Evolutionary conservation across 768 basidiomycete genomes (phyloP).

Genomic region (Kondoa subrosea): DNA sequence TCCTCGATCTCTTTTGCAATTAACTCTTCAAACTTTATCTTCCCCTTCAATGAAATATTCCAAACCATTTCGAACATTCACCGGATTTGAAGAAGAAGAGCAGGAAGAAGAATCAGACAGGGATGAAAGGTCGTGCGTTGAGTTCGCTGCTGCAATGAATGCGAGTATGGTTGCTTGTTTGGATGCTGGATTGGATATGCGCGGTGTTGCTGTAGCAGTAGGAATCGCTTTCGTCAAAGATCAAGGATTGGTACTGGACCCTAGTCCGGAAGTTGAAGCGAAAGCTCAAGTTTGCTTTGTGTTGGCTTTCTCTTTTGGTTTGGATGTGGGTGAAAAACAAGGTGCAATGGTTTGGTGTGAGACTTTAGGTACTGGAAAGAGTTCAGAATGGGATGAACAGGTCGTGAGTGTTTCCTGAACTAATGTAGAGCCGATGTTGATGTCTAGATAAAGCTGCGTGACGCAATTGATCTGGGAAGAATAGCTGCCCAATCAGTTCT

Average conservation of each 20-base stretch:
- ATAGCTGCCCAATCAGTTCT: slow-evolving; percentile 11
- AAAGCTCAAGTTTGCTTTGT: slow-evolving; percentile 20
- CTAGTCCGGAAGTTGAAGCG: slow-evolving; percentile 29
- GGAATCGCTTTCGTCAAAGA: slow-evolving; percentile 19
- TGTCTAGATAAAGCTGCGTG: slow-evolving; percentile 16
- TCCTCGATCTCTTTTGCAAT: slow-evolving; percentile 35
- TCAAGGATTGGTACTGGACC: slow-evolving; percentile 30
- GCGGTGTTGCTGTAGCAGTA: slow-evolving; percentile 29
- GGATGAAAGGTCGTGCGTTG: slow-evolving; percentile 8
- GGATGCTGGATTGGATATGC: slow-evolving; percentile 30
- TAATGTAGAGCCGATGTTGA: background rate
- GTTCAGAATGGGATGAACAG: slow-evolving; percentile 17
- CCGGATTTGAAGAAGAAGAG: background rate
- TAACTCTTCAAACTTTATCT: slow-evolving; percentile 34
- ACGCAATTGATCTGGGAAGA: slow-evolving; percentile 21
- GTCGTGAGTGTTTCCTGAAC: slow-evolving; percentile 8
- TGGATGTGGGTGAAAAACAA: slow-evolving; percentile 15
- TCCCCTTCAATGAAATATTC: slow-evolving; percentile 20
- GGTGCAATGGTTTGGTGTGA: slow-evolving; percentile 22
- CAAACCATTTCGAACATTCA: slow-evolving; percentile 17
- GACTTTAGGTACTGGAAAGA: slow-evolving; percentile 11
- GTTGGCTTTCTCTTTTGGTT: slow-evolving; percentile 23
- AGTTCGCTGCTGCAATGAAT: slow-evolving; percentile 32
- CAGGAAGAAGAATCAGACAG: slow-evolving; percentile 11
- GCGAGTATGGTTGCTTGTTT: slow-evolving; percentile 31